These are phyloP conservation scores for Aspergillus thermomutatus DNA, from an alignment of 2,329 filamentous ascomycete species.

Conservation along the genomic window DNA sequence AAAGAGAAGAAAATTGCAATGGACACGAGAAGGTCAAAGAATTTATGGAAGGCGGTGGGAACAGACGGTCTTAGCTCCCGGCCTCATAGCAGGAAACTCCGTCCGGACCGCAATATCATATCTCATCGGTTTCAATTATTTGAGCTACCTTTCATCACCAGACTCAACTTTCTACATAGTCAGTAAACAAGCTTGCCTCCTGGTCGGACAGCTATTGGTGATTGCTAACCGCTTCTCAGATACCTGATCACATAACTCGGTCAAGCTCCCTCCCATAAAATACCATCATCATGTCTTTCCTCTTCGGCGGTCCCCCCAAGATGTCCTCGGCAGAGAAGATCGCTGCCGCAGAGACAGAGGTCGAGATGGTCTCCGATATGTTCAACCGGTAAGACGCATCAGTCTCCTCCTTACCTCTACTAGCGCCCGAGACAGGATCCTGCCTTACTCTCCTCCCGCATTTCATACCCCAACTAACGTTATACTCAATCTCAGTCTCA, in stretches of 20 bases:
- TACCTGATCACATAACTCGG: neutral
- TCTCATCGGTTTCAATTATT: slow-evolving; percentile 1
- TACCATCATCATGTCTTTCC: slow-evolving; percentile 62
- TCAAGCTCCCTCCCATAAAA: neutral
- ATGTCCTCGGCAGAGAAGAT: slow-evolving; percentile 96
- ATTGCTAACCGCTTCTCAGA: neutral
- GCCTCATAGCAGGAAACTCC: slow-evolving; percentile 2
- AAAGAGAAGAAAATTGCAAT: slow-evolving; percentile 8
- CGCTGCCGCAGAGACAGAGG: slow-evolving; percentile 90
- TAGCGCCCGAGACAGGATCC: neutral
- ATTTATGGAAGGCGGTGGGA: slow-evolving; percentile 17
- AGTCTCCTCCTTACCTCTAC: neutral
- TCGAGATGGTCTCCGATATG: slow-evolving; percentile 97
- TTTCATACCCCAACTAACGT: neutral
- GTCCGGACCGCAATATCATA: slow-evolving; percentile 4
- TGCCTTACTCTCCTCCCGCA: neutral
- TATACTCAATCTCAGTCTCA: slow-evolving; percentile 56
- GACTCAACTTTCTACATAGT: neutral
- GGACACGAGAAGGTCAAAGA: slow-evolving; percentile 12
- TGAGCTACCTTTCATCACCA: neutral
- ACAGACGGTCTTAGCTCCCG: slow-evolving; percentile 28
- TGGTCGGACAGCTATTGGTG: neutral
- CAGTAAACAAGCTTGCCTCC: neutral
- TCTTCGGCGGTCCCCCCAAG: slow-evolving; percentile 71
- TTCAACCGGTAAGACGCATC: slow-evolving; percentile 74